Conservation (phyloP, 2,329 filamentous ascomycete species). For the Reticulascus tulasneorum region DNA sequence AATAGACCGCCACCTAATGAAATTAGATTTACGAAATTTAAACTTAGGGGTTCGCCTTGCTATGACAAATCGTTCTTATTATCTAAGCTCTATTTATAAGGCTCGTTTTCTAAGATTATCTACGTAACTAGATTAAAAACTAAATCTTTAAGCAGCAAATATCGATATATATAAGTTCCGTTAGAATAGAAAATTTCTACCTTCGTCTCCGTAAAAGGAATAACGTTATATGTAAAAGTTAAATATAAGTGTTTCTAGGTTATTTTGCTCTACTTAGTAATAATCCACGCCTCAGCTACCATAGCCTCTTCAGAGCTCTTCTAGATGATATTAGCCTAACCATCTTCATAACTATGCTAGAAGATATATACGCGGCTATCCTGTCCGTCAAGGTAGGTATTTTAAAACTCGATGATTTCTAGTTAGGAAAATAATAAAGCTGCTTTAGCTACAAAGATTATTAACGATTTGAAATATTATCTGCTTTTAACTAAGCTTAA, state of each 20-base stretch:
- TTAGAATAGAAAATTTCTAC: not conserved
- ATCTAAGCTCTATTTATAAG: not conserved
- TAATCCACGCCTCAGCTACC: too few relatives aligned
- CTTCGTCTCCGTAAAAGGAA: not conserved
- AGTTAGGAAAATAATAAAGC: too few relatives aligned
- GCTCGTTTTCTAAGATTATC: not conserved
- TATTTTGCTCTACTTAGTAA: not conserved
- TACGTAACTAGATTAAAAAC: not conserved
- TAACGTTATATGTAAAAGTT: not conserved
- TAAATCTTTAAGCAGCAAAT: not conserved
- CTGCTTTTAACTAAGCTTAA: not conserved
- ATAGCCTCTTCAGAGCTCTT: too few relatives aligned
- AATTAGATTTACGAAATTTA: not conserved
- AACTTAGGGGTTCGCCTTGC: not conserved
- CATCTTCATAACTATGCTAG: too few relatives aligned
- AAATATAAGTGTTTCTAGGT: not conserved
- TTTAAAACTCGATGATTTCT: too few relatives aligned
- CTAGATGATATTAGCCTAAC: too few relatives aligned
- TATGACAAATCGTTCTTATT: not conserved
- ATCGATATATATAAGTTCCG: not conserved
- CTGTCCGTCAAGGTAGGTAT: too few relatives aligned
- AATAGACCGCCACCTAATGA: too few relatives aligned
- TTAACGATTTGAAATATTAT: not conserved
- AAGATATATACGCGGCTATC: too few relatives aligned
- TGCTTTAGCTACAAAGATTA: not conserved